A percentile compares a stretch with the other conserved stretches of the same genome.
Evolutionary conservation across 1,284 basidiomycete genomes (phyloP).

Genomic region (Ganoderma meredithae): DNA sequence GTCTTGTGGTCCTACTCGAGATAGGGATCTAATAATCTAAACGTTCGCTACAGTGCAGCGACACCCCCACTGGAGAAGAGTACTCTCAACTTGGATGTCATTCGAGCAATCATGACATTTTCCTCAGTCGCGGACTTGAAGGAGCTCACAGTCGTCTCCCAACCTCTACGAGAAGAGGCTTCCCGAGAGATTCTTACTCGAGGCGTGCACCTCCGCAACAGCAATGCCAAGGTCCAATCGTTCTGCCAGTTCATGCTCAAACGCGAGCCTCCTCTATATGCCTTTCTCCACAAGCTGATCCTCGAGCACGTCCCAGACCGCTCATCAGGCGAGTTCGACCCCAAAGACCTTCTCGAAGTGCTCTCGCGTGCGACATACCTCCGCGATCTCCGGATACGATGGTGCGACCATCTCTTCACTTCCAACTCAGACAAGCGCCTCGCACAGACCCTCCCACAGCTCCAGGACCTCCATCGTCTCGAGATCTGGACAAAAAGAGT

Average conservation of each 20-base stretch:
- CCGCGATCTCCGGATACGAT: conserved; percentile 8
- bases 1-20: neutral
- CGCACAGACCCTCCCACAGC: neutral
- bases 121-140: conserved; percentile 11
- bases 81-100: conserved; percentile 17
- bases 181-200: conserved; percentile 16
- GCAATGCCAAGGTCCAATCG: neutral
- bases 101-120: conserved; percentile 15
- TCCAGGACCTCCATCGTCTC: conserved; percentile 9
- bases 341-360: conserved; percentile 5
- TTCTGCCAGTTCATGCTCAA: conserved; percentile 17
- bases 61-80: neutral
- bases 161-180: conserved; percentile 12
- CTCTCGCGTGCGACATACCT: conserved; percentile 11
- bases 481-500: neutral
- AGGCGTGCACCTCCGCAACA: conserved; percentile 7
- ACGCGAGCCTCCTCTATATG: neutral
- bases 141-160: conserved; percentile 9
- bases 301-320: conserved; percentile 4
- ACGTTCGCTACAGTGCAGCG: neutral
- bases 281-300: conserved; percentile 18
- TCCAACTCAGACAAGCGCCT: neutral
- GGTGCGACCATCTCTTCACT: conserved; percentile 15
- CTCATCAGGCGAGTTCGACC: neutral
- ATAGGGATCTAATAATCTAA: neutral